Base-by-base conservation (phyloP, 192 early-diverging fungal species). In the Allomyces javanicus region DNA sequence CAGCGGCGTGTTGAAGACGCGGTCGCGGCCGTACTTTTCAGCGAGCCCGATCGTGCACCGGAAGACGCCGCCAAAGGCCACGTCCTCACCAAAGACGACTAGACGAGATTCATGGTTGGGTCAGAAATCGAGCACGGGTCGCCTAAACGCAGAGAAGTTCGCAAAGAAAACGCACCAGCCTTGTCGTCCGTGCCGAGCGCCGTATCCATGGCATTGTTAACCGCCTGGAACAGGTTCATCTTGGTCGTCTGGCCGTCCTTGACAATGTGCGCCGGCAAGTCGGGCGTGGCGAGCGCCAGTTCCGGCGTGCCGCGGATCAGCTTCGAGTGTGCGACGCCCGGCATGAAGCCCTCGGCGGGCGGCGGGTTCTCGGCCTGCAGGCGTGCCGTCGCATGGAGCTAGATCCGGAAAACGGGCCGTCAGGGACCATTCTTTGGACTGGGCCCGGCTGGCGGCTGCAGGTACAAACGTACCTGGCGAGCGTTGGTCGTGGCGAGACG, bases 61-160 rank as follows among this genome's bases (percentile, higher is more conserved):
- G 75, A 98, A 98, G 11, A 98, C 95, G 10, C 95, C 95, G 65
- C 95, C 95, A 75, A 98, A 98, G 7, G 88, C 86, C 3, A 98
- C 92, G 78, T 98, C 95, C 72, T 98, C 93, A 61, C 94, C 94
- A 81, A 97, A 97, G 12, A 97, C 81, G 0, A 94, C 92, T 83
- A 67, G 12, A 33, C 24, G 27, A 12, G 50, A 11, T 62, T 24
- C 65, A 40, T 62, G 4, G 14, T 50, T 10, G 61, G 22, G 10
- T 44, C 22, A 44, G 26, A 24, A 10, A 58, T 62, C 27, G 0
- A 65, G 12, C 27, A 25, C 19, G 22, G 33, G 10, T 17, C 21
- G 12, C 21, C 21, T 1, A 40, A 40, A 9, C 3, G 7, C 5
- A 9, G 0, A 40, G 7, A 0, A 0, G 4, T 40, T 40, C 33